phyloP scores from a whole-genome alignment of 352 stramenopile genomes.

The Saprolegnia parasitica region DNA sequence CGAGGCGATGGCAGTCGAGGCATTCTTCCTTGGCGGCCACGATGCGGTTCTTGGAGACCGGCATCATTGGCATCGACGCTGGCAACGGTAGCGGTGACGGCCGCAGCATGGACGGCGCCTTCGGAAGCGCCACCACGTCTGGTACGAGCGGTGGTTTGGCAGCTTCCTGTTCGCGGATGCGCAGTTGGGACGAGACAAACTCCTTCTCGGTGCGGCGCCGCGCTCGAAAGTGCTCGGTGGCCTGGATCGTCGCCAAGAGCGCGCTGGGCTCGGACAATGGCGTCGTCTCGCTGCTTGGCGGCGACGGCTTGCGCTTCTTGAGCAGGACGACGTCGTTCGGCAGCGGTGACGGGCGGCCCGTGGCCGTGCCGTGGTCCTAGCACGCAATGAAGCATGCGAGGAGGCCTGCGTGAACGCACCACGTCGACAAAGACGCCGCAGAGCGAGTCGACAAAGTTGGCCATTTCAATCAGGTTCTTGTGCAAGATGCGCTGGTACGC shows the following conservation, averaged over 20 bases:
- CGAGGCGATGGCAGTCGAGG: conserved; percentile 23
- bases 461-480: conserved; percentile 74
- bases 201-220: conserved; percentile 53
- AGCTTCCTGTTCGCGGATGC: conserved; percentile 17
- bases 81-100: conserved; percentile 20
- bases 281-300: conserved; percentile 2
- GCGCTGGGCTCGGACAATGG: conserved; percentile 33
- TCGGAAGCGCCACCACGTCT: not conserved
- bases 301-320: not conserved
- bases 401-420: not conserved
- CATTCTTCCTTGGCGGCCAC: conserved; percentile 25
- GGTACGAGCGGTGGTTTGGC: not conserved
- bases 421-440: conserved; percentile 66
- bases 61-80: not conserved
- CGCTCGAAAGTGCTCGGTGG: conserved; percentile 45
- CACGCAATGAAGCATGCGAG: conserved; percentile 13
- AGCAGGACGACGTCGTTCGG: not conserved
- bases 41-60: conserved; percentile 9
- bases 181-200: conserved; percentile 16
- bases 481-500: conserved; percentile 69
- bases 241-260: conserved; percentile 49
- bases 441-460: conserved; percentile 67
- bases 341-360: not conserved
- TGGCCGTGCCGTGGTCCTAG: conserved; percentile 15
- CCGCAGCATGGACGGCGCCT: conserved; percentile 2